A percentile compares a stretch with the other conserved stretches of the same genome.
Conservation (phyloP, 441 rosid genomes). For the Lepidium campestre region DNA sequence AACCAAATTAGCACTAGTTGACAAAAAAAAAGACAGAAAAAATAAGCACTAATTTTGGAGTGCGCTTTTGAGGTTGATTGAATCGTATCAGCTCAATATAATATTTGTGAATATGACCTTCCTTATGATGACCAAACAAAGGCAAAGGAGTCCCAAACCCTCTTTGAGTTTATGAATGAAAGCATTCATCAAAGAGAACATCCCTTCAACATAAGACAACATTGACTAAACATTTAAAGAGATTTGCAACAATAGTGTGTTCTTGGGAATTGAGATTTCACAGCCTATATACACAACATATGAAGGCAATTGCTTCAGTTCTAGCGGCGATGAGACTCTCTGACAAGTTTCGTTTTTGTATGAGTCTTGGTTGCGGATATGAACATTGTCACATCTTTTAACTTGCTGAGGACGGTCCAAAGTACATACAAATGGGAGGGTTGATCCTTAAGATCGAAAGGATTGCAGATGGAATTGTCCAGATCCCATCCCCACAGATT, state of each 20-base stretch:
- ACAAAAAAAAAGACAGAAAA: too few relatives aligned
- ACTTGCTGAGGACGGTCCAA: slow-evolving; percentile 45
- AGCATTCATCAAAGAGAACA: slow-evolving; percentile 1
- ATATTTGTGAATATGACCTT: not conserved
- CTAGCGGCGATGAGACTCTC: not conserved
- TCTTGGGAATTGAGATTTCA: not conserved
- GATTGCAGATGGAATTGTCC: slow-evolving; percentile 78
- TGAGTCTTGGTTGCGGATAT: not conserved
- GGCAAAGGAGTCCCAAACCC: not conserved
- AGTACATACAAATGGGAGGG: slow-evolving; percentile 88
- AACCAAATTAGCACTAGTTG: too few relatives aligned
- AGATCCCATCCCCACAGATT: slow-evolving; percentile 81
- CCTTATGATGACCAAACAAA: slow-evolving; percentile 1
- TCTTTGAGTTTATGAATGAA: not conserved
- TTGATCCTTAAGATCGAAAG: slow-evolving; percentile 73
- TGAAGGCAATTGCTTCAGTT: slow-evolving; percentile 10
- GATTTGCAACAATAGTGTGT: slow-evolving; percentile 8
- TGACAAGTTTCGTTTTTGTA: not conserved
- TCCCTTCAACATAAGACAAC: not conserved
- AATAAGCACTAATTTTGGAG: not conserved
- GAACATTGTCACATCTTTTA: slow-evolving; percentile 23
- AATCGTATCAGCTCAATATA: not conserved
- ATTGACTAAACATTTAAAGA: slow-evolving; percentile 12
- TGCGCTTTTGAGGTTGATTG: not conserved
- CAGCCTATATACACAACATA: slow-evolving; percentile 21